Conservation (phyloP, 2,329 filamentous ascomycete species). For the Plenodomus lindquistii region DNA sequence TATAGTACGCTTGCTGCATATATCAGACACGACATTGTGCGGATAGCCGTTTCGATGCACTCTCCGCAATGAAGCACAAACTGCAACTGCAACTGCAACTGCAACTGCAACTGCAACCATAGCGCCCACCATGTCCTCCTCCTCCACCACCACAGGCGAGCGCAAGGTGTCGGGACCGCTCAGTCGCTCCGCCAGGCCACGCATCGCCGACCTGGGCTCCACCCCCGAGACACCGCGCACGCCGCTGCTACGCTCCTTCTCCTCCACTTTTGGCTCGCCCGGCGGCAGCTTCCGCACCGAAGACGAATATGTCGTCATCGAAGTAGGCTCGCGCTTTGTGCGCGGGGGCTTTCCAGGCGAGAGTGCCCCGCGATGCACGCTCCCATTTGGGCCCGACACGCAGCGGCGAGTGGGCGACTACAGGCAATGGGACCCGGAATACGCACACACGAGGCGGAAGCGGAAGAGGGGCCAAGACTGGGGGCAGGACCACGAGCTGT, state of each 20-base stretch:
- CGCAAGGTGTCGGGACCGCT: constrained; percentile 38
- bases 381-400: constrained; percentile 75
- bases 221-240: constrained; percentile 43
- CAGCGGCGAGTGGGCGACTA: constrained; percentile 82
- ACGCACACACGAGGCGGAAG: constrained; percentile 54
- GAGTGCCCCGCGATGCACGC: constrained; percentile 69
- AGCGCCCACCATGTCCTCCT: no score
- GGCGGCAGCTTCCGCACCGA: constrained; percentile 59
- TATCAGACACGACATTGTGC: no score
- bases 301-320: constrained; percentile 85
- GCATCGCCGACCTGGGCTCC: constrained; percentile 41
- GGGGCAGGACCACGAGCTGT: constrained; percentile 72
- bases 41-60: no score
- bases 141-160: constrained; percentile 19
- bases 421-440: constrained; percentile 66
- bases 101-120: no score
- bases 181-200: constrained; percentile 34
- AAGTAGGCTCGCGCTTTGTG: constrained; percentile 78
- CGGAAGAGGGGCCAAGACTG: constrained; percentile 58
- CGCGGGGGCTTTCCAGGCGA: constrained; percentile 88
- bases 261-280: constrained; percentile 61
- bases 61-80: no score
- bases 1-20: no score
- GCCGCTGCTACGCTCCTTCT: constrained; percentile 63
- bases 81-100: no score